phyloP scores from a whole-genome alignment of 495 filamentous ascomycete species.

The Lepidopterella palustris region DNA sequence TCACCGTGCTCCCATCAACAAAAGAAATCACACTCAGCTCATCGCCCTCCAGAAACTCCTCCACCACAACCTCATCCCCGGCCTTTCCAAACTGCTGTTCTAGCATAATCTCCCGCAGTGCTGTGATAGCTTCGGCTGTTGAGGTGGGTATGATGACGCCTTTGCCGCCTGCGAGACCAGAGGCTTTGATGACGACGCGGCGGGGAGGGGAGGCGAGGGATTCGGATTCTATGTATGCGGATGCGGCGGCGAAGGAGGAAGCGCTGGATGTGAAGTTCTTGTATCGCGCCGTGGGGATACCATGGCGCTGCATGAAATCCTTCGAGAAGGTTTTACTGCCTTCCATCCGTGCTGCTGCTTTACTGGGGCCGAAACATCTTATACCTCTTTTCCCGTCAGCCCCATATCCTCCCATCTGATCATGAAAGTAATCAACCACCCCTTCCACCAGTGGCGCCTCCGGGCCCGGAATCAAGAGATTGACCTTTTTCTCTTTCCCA shows the following conservation, averaged over 20 bases:
- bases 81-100: slow-evolving; percentile 80
- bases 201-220: too few relatives aligned
- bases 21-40: slow-evolving; percentile 89
- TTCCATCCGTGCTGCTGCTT: slow-evolving; percentile 83
- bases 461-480: slow-evolving; percentile 84
- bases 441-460: slow-evolving; percentile 93
- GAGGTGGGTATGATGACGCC: slow-evolving; percentile 79
- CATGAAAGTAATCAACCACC: slow-evolving; percentile 70
- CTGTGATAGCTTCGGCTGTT: slow-evolving; percentile 74
- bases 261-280: slow-evolving; percentile 83
- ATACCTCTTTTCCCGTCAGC: too few relatives aligned
- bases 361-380: slow-evolving; percentile 78
- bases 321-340: slow-evolving; percentile 96
- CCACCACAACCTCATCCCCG: slow-evolving; percentile 90
- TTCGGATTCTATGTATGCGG: slow-evolving; percentile 66
- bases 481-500: slow-evolving; percentile 64
- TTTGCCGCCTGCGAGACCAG: slow-evolving; percentile 82
- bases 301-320: slow-evolving; percentile 91
- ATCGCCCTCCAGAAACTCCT: slow-evolving; percentile 87
- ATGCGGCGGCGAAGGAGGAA: slow-evolving; percentile 67
- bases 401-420: slow-evolving; percentile 43
- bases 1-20: slow-evolving; percentile 80
- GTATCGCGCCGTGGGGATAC: slow-evolving; percentile 86
- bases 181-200: slow-evolving; percentile 86
- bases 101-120: slow-evolving; percentile 83